Base-by-base conservation (phyloP, 306 rosid genomes). In the Abrus precatorius region DNA sequence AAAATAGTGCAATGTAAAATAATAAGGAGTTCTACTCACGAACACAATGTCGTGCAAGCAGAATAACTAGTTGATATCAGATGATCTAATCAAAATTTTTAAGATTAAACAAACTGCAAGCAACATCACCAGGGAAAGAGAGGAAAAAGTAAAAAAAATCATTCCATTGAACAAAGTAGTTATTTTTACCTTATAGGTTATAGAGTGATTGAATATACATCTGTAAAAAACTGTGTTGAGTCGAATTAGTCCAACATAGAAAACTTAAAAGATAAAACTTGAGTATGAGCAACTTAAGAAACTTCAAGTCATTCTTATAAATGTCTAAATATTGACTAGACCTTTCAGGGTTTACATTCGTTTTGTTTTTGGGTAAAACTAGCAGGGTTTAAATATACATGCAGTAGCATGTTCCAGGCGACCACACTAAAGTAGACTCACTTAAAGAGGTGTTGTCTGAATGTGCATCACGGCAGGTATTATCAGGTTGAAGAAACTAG, bases 31-130 rank as follows among this genome's bases (percentile, higher is more conserved):
- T 38, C 48, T 14, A 63, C 34, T 49, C 14, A 75, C 11, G 6
- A 52, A 68, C 44, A 61, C 69, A 79, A 61, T 30, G 12, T 33
- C 29, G 4, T 28, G 57, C 13, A 70, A 49, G 33, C 27, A 75
- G 53, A 29, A 44, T 8, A 62, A 72, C 41, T 29, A 65, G 47
- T 50, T 64, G 55, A 38, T 41, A 81, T 48, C 45, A 74, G 34
- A 68, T 50, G 28, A 47, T 66, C 55, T 64, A n/a, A 3, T n/a
- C 3, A 63, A 10, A 72, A 10, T 54, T 44, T 67, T 68, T 32
- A 57, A 56, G 55, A 56, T n/a, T 43, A 67, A 55, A 70, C 32
- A 82, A 20, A 74, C 63, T 50, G 54, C 72, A 75, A n/a, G 66
- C 20, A 57, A 75, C 49, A 50, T 44, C 48, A 66, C n/a, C 9